Base-by-base conservation (phyloP, 176 grass and related monocot genomes). In the Ensete ventricosum region DNA sequence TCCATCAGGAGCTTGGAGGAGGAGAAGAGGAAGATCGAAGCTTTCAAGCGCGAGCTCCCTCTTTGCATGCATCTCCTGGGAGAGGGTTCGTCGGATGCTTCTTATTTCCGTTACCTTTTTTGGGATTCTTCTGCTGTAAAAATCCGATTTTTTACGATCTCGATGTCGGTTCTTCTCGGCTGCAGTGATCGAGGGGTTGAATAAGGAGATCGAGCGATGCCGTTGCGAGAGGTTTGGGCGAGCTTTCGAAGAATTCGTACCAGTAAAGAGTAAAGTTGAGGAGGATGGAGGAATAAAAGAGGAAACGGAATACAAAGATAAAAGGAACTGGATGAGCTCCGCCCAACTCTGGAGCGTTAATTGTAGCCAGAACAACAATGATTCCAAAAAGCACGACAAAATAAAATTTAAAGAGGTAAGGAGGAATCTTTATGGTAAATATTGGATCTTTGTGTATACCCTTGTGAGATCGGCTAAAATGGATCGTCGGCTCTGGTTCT, bases 311-410 rank as follows among this genome's bases (percentile, higher is more conserved):
- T 82, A 79, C 2, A 85, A 81, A 74, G 91, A 99, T 74, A 99
- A 99, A 81, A 78, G 77, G 62, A 91, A 78, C 78, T 99, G 91
- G 96, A 94, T 95, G 96, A 99, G 91, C 81, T 94, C 91, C 14
- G 88, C 81, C 29, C 86, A 99, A 82, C 85, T 99, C 8, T 99
- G 91, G 96, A 95, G 74, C 72, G 59, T 81, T 64, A 80, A 66
- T 78, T 81, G 72, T 78, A 84, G 80, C 11, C 71, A 69, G 67
- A 51, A 29, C 69, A 55, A 73, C 23, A 19, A 55, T 54, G 76
- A 52, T 53, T 53, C 29, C 55, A 74, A 71, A 58, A 73, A 23
- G 14, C 50, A 24, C 1, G 52, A 73, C n/a, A 27, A 73, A 1
- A 17, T 53, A 1, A 55, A 14, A 20, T 16, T 52, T 9, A 12